A percentile compares a stretch with the other conserved stretches of the same genome.
phyloP scores from a whole-genome alignment of 179 eudicot genomes.

The Beta lomatogona region DNA sequence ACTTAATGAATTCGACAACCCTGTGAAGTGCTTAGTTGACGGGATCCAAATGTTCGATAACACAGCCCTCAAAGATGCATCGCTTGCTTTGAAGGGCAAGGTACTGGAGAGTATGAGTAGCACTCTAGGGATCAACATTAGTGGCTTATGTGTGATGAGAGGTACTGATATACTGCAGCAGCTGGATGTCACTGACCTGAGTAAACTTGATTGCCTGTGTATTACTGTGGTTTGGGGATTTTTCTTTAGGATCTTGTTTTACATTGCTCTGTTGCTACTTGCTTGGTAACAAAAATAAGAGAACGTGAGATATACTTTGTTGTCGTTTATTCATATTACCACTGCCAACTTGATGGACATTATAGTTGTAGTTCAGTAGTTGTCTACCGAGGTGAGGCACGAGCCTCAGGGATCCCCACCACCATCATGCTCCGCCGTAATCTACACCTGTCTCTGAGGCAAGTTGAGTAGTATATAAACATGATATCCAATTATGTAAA shows the following conservation, averaged over 20 bases:
- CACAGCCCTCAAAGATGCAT: slow-evolving; percentile 48
- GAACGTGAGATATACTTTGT: slow-evolving; percentile 23
- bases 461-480: too few species aligned
- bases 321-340: too few species aligned
- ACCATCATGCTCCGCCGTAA: too few species aligned
- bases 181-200: slow-evolving; percentile 59
- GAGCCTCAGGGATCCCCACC: too few species aligned
- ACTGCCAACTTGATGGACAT: too few species aligned
- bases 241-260: slow-evolving; percentile 64
- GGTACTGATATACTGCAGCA: slow-evolving; percentile 57
- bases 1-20: slow-evolving; percentile 59
- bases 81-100: slow-evolving; percentile 49
- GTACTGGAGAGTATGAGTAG: slow-evolving; percentile 39
- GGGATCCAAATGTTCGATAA: slow-evolving; percentile 72
- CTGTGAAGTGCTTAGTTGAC: slow-evolving; percentile 54
- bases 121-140: slow-evolving; percentile 35
- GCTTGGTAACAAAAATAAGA: slow-evolving; percentile 76
- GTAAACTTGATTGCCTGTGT: slow-evolving; percentile 63
- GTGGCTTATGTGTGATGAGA: slow-evolving; percentile 59
- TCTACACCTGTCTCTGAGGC: too few species aligned
- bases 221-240: slow-evolving; percentile 68
- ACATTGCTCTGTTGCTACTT: slow-evolving; percentile 58
- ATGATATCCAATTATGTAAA: too few species aligned
- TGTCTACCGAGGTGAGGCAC: too few species aligned
- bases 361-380: too few species aligned